Evolutionary conservation across 2,329 filamentous ascomycete genomes (phyloP).

Genomic region (Pyrenochaeta sp.): DNA sequence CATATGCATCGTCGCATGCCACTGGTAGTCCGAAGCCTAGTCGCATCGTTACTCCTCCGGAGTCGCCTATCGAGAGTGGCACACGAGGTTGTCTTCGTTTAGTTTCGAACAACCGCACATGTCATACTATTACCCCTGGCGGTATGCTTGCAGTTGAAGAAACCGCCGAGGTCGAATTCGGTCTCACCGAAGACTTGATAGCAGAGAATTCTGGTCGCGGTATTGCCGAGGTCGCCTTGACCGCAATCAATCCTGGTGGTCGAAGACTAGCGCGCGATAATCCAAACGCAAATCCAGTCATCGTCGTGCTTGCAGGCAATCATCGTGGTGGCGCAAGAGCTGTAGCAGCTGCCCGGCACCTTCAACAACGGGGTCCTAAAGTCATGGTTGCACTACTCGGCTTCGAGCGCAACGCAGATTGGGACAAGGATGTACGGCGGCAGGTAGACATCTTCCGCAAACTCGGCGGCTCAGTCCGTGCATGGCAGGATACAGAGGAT

Average conservation of each 20-base stretch:
- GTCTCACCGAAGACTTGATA: conserved; percentile 87
- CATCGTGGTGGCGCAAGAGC: conserved; percentile 88
- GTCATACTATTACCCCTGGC: conserved; percentile 70
- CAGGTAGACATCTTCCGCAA: conserved; percentile 86
- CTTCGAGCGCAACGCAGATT: conserved; percentile 80
- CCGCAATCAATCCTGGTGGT: conserved; percentile 68
- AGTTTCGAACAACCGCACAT: conserved; percentile 62
- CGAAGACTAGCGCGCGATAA: conserved; percentile 61
- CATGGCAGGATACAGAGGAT: conserved; percentile 66
- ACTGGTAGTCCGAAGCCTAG: conserved; percentile 46
- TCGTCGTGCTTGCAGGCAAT: conserved; percentile 91
- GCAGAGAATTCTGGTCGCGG: conserved; percentile 90
- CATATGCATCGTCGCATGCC: conserved; percentile 49
- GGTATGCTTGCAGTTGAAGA: conserved; percentile 95
- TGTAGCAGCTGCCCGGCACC: conserved; percentile 83
- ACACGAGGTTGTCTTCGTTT: conserved; percentile 56
- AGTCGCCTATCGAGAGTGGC: conserved; percentile 46
- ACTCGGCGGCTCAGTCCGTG: conserved; percentile 77
- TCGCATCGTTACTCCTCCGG: conserved; percentile 45
- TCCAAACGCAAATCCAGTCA: conserved; percentile 61
- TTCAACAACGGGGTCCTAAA: conserved; percentile 82
- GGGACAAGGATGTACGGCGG: conserved; percentile 80
- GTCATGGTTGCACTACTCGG: conserved; percentile 86
- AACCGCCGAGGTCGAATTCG: conserved; percentile 85
- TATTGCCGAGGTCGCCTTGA: conserved; percentile 83